Conservation (phyloP, 129 eudicot species). For the Sambucus nigra region DNA sequence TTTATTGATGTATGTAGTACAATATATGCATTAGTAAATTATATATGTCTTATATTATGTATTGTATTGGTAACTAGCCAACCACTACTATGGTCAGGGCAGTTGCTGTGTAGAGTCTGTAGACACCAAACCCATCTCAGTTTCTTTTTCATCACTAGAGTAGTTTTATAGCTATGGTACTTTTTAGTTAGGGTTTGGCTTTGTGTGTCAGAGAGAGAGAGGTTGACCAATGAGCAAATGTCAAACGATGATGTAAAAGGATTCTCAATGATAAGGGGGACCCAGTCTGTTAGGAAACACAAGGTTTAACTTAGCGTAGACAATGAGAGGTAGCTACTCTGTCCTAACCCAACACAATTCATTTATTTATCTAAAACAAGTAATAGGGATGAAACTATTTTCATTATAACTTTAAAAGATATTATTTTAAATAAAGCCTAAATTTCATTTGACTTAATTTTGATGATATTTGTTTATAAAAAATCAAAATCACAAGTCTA, state of each 20-base stretch:
- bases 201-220: slow-evolving; percentile 8
- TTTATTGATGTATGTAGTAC: too few species aligned
- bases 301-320: slow-evolving; percentile 16
- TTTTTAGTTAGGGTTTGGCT: neutral
- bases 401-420: too few species aligned
- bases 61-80: neutral
- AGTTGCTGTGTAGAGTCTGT: neutral
- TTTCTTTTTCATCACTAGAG: slow-evolving; percentile 1
- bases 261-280: slow-evolving; percentile 40
- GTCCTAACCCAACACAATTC: slow-evolving; percentile 7
- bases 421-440: too few species aligned
- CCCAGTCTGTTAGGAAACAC: slow-evolving; percentile 55
- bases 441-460: too few species aligned
- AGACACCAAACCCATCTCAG: too few species aligned
- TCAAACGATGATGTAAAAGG: slow-evolving; percentile 34
- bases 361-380: too few species aligned
- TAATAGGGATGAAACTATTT: too few species aligned
- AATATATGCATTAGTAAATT: too few species aligned
- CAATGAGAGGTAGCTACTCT: slow-evolving; percentile 8
- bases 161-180: neutral
- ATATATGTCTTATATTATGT: too few species aligned
- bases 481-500: too few species aligned
- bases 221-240: slow-evolving; percentile 38
- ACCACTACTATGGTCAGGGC: neutral
- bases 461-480: too few species aligned